Base-by-base conservation (phyloP, 1,139 yeast species). In the Nakaseomyces kungkrabaensis region DNA sequence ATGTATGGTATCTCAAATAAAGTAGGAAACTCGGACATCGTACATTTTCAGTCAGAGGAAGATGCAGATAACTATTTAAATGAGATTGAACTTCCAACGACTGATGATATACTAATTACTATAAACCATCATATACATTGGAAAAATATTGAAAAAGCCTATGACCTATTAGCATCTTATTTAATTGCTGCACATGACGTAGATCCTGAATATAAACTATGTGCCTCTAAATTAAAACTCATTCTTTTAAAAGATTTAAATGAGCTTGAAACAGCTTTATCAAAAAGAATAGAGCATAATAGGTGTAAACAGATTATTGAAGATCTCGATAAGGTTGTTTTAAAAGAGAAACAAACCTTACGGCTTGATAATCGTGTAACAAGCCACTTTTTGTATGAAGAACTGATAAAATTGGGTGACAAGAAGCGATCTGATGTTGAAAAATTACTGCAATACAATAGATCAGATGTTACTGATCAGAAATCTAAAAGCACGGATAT, bases 51-150 rank as follows among this genome's bases (percentile, higher is more conserved):
- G 3, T 45, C 55, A 27, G 60, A 61, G 44, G 51, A 52, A n/a
- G 59, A 62, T 26, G 68, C 65, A 1, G 56, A 58, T 42, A 44
- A 44, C 1, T 62, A 52, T 50, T 50, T 65, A 9, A 63, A 64
- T 52, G 56, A 54, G 49, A 13, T 48, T 25, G 61, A 60, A 44
- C 26, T 37, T 9, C 59, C 60, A 1, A 54, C 60, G 2, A 53
- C 54, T 29, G 31, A 48, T 4, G 65, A 62, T 45, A 52, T 61
- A 32, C 42, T 57, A 3, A 47, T 56, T 4, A 51, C 63, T 1
- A 51, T 60, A 7, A 57, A 59, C 17, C 58, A 53, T 38, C 58
- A 58, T 47, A 47, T 61, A 1, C 51, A 51, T 47, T 53, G 52
- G 38, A 56, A 55, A 31, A 54, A 53, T 38, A 24, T 49, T 7